Evolutionary conservation across 352 stramenopile species (phyloP).

Genomic region (Blastocystis sp.): DNA sequence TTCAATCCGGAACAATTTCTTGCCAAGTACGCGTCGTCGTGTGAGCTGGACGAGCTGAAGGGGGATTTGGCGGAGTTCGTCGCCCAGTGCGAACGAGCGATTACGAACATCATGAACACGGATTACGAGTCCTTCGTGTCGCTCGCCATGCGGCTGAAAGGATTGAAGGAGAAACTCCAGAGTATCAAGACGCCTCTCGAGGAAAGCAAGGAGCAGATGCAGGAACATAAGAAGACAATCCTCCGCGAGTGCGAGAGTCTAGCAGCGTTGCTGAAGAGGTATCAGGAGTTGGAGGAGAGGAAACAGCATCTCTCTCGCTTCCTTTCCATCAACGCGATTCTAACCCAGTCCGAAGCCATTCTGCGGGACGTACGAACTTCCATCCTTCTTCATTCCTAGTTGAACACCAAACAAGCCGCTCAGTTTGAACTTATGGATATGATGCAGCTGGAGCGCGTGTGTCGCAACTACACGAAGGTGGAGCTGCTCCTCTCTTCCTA

Average conservation of each 20-base stretch:
- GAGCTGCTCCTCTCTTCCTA: constrained; percentile 12
- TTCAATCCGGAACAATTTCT: constrained; percentile 68
- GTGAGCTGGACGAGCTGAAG: constrained; percentile 56
- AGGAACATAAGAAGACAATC: constrained; percentile 43
- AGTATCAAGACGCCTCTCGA: constrained; percentile 6
- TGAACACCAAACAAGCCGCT: constrained; percentile 1
- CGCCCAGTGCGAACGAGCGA: constrained; percentile 39
- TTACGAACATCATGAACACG: constrained; percentile 67
- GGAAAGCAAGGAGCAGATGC: constrained; percentile 38
- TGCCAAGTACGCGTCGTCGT: constrained; percentile 29
- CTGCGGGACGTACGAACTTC: background rate
- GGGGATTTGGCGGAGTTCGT: constrained; percentile 35
- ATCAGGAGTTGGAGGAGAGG: constrained; percentile 39
- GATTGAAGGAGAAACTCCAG: constrained; percentile 51
- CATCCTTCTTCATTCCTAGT: background rate
- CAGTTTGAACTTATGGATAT: constrained; percentile 52
- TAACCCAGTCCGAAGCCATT: constrained; percentile 15
- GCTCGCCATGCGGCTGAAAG: constrained; percentile 42
- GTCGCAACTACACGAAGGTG: background rate
- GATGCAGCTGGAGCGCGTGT: constrained; percentile 10
- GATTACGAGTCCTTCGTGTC: constrained; percentile 67
- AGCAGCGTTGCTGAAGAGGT: background rate
- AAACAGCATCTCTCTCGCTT: constrained; percentile 34
- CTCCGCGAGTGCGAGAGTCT: constrained; percentile 35
- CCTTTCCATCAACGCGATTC: background rate